Base-by-base conservation (phyloP, 768 basidiomycete species). In the Piloderma croceum region DNA sequence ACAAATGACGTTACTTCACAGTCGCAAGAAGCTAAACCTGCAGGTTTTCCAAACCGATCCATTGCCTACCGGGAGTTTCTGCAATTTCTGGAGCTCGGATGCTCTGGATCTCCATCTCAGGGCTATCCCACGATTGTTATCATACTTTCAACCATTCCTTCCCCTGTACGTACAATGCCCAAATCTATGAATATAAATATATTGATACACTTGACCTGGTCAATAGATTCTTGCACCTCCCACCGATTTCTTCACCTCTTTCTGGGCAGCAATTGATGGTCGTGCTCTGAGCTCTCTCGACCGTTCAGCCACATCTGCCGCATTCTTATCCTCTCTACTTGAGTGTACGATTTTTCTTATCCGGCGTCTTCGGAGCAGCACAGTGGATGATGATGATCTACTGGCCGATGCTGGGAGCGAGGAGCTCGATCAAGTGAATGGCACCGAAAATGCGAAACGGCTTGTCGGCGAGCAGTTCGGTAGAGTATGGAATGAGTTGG, bases 81-180 rank as follows among this genome's bases (percentile, higher is more conserved):
- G 17, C 73, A 71, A 25, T 96, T 92, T 64, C 73, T 97, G 17
- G 67, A 79, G 41, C 63, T 77, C 1, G 89, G 82, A 9, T 96
- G 91, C 57, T 75, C 77, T n/a, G 83, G 85, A 1, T 77, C 82
- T 4, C 83, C 90, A 0, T 56, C 77, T 2, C 73, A 84, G 47
- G 86, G 85, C 3, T 98, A 96, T 58, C 90, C 90, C 0, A 71
- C 81, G 2, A 70, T 94, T 20, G 64, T 96, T 13, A 69, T 96
- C 19, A 70, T 92, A 19, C 56, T 97, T 11, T 86, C 90, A 2
- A 91, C 89, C 0, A 74, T 97, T 10, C 86, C 90, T 1, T 58
- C 70, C 10, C 65, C 70, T 31, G 85, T 89, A 60, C 37, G 78
- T 52, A 21, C 27, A 17, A n/a, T 5, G 19, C n/a, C 24, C 15